A percentile compares a stretch with the other conserved stretches of the same genome.
phyloP scores from a whole-genome alignment of 257 asterid genomes.

The Rehmannia glutinosa region DNA sequence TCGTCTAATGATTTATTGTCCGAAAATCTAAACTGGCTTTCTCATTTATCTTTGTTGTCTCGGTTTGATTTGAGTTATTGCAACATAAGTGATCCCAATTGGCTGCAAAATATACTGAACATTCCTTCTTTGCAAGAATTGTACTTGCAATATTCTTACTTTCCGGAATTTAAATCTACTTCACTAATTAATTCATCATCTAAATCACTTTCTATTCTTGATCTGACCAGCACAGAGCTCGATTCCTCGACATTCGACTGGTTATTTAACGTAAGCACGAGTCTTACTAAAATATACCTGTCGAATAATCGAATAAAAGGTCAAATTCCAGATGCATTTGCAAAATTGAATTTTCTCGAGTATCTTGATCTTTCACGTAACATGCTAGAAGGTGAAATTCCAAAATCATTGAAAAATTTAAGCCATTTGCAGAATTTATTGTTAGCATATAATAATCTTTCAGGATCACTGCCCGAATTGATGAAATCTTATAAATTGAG shows the following conservation, averaged over 20 bases:
- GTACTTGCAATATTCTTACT: neutral
- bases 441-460: too few species aligned
- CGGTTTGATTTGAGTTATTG: neutral
- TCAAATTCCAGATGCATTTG: constrained; percentile 26
- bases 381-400: constrained; percentile 21
- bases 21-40: constrained; percentile 18
- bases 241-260: constrained; percentile 3
- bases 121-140: constrained; percentile 11
- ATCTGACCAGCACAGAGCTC: neutral
- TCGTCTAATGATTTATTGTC: neutral
- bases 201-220: constrained; percentile 4
- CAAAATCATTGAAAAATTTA: too few species aligned
- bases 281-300: constrained; percentile 12
- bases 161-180: neutral
- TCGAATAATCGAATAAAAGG: constrained; percentile 18
- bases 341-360: constrained; percentile 1
- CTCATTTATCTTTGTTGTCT: constrained; percentile 13
- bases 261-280: constrained; percentile 18
- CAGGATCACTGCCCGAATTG: too few species aligned
- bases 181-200: neutral
- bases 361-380: constrained; percentile 13
- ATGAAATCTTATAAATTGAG: neutral
- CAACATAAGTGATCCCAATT: neutral
- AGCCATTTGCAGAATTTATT: too few species aligned
- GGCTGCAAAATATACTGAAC: constrained; percentile 1